phyloP scores from a whole-genome alignment of 306 rosid species.

The Trifolium subterraneum region DNA sequence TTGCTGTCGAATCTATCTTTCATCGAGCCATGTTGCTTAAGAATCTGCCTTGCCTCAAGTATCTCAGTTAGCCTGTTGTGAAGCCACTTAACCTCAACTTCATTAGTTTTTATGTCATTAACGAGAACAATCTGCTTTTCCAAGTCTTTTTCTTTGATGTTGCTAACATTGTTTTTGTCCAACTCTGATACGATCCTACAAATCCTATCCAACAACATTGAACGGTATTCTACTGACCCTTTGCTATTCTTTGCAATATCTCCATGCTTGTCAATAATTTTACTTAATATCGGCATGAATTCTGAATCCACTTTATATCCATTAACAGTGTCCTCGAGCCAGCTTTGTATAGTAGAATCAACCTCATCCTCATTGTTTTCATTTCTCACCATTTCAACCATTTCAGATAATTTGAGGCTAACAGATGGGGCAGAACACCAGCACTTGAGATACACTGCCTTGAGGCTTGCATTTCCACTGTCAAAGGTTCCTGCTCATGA shows the following conservation, averaged over 20 bases:
- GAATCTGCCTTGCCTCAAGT: too few relatives aligned
- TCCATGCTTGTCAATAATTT: neutral
- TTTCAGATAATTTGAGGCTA: constrained; percentile 14
- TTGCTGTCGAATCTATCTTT: neutral
- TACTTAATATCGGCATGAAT: neutral
- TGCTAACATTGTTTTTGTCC: neutral
- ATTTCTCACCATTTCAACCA: neutral
- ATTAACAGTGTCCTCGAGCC: neutral
- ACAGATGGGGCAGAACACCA: neutral
- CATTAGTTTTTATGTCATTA: neutral
- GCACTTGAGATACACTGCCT: too few relatives aligned
- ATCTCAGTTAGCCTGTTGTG: neutral
- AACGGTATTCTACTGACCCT: neutral
- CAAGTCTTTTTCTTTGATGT: neutral
- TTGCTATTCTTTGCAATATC: constrained; percentile 19
- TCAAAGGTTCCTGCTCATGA: too few relatives aligned
- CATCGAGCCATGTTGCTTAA: neutral
- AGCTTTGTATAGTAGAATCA: neutral
- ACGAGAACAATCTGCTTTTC: neutral
- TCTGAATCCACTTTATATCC: constrained; percentile 26
- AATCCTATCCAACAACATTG: constrained; percentile 13
- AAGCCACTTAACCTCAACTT: constrained; percentile 36
- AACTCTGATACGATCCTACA: constrained; percentile 20
- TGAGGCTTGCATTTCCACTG: too few relatives aligned
- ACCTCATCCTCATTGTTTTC: constrained; percentile 8